Conservation (phyloP, 164 flowering plant species). For the Buxus sempervirens region DNA sequence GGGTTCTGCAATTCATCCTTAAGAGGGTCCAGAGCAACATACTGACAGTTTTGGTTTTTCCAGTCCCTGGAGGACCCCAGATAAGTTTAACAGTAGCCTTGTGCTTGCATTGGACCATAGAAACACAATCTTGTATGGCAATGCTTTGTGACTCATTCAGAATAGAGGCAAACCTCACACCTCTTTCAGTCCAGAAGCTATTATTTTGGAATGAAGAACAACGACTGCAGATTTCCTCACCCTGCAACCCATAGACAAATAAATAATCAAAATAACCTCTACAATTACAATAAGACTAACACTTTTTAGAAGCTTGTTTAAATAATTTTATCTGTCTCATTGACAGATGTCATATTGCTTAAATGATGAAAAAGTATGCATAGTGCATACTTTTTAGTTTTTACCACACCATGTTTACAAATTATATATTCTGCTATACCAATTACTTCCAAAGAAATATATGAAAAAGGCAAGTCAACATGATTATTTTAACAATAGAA, state of each 20-base stretch:
- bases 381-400: slow-evolving; percentile 16
- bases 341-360: not conserved
- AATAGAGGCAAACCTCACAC: not conserved
- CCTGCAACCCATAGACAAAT: not conserved
- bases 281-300: not conserved
- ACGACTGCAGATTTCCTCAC: not conserved
- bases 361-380: not conserved
- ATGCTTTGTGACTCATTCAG: slow-evolving; percentile 11
- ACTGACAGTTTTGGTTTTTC: slow-evolving; percentile 17
- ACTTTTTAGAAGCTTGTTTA: not conserved
- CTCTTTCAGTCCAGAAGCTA: not conserved
- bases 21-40: slow-evolving; percentile 9
- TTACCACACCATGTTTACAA: no score
- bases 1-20: slow-evolving; percentile 10
- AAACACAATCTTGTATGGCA: slow-evolving; percentile 3
- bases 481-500: no score
- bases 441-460: no score
- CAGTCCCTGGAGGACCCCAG: slow-evolving; percentile 29
- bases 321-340: no score
- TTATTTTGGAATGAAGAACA: not conserved
- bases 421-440: no score
- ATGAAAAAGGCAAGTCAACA: no score
- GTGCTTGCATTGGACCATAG: slow-evolving; percentile 10
- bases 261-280: not conserved
- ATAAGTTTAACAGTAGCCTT: slow-evolving; percentile 13